Evolutionary conservation across 805 yeast species (phyloP).

Genomic region (Cyberlindnera amylophila): DNA sequence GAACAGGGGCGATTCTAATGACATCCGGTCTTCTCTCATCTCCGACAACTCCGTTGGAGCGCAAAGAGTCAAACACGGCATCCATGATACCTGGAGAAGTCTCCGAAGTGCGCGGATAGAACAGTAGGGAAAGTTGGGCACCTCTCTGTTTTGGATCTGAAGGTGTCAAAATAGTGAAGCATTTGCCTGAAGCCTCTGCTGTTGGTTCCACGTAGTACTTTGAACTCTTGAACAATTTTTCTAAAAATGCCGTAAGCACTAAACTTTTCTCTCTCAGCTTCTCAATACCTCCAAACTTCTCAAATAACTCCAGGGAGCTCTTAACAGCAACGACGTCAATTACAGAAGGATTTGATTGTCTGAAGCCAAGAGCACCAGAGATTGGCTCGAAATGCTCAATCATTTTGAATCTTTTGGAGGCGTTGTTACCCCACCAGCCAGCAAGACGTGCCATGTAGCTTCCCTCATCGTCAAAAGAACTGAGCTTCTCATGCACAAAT

Average conservation of each 20-base stretch:
- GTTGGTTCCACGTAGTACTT: constrained; percentile 35
- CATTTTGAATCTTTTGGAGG: constrained; percentile 73
- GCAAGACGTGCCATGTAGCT: constrained; percentile 64
- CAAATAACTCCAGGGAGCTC: constrained; percentile 59
- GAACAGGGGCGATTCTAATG: constrained; percentile 83
- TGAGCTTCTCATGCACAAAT: constrained; percentile 58
- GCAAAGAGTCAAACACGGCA: constrained; percentile 45
- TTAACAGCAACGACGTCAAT: constrained; percentile 73
- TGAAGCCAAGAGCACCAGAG: constrained; percentile 79
- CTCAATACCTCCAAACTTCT: constrained; percentile 57
- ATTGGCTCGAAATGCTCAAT: constrained; percentile 73
- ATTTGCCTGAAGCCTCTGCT: constrained; percentile 12
- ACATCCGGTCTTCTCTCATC: constrained; percentile 92
- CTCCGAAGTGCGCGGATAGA: constrained; percentile 45
- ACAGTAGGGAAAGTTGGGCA: constrained; percentile 75
- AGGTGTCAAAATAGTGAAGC: constrained; percentile 75
- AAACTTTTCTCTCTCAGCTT: constrained; percentile 53
- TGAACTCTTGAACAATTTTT: constrained; percentile 42
- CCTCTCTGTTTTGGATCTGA: constrained; percentile 56
- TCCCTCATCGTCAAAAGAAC: constrained; percentile 28
- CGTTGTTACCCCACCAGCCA: constrained; percentile 97
- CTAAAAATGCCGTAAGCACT: constrained; percentile 54
- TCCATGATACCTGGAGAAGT: constrained; percentile 53
- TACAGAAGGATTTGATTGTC: constrained; percentile 90
- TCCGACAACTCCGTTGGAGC: constrained; percentile 60